Evolutionary conservation across 768 basidiomycete species (phyloP).

Genomic region (Gymnopilus dilepis): DNA sequence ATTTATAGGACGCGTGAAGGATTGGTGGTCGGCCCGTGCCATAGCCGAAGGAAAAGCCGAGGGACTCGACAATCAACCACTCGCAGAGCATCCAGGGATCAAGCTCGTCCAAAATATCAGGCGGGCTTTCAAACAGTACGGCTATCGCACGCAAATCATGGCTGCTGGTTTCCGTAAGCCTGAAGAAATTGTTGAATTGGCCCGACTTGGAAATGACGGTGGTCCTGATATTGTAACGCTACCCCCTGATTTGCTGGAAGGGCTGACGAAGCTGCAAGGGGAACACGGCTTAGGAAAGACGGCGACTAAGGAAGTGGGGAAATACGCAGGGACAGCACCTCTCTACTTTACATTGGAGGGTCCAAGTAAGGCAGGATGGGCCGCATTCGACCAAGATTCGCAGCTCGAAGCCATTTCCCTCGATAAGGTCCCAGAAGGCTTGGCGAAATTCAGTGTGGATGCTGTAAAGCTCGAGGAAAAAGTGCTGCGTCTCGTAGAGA

Average conservation of each 20-base stretch:
- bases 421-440: conserved; percentile 41
- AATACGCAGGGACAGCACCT: conserved; percentile 1
- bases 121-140: conserved; percentile 28
- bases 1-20: conserved; percentile 45
- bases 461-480: conserved; percentile 33
- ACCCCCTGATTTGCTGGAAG: conserved; percentile 37
- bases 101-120: conserved; percentile 36
- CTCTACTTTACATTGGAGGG: conserved; percentile 20
- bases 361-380: conserved; percentile 19
- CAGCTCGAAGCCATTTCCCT: conserved; percentile 32
- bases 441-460: conserved; percentile 40
- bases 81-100: conserved; percentile 38
- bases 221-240: conserved; percentile 40
- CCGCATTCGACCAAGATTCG: conserved; percentile 29
- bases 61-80: conserved; percentile 21
- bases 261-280: conserved; percentile 25
- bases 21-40: conserved; percentile 38
- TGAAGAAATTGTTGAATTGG: conserved; percentile 38
- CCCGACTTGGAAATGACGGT: conserved; percentile 29
- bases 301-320: conserved; percentile 2
- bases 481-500: conserved; percentile 10
- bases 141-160: conserved; percentile 36
- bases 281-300: conserved; percentile 3
- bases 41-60: conserved; percentile 11
- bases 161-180: conserved; percentile 40